Base-by-base conservation (phyloP, 495 filamentous ascomycete genomes). In the Trichoderma orchidacearum region DNA sequence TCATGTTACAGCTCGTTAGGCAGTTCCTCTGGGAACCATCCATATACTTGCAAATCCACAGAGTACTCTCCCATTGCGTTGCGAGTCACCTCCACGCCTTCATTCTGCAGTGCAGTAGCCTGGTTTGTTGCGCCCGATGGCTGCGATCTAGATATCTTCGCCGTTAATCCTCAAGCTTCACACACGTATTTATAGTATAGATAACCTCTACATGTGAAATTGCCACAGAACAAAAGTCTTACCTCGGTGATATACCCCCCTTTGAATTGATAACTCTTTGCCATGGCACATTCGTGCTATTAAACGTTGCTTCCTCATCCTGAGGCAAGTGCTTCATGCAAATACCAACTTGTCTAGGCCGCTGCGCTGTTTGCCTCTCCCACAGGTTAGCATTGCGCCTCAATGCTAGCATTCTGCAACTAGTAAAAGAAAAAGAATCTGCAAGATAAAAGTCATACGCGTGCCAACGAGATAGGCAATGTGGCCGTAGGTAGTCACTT, bases 221-320 rank as follows among this genome's bases (percentile, higher is more conserved):
- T n/a, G n/a, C n/a, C n/a, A n/a, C n/a, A n/a, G n/a, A n/a, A 38
- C 23, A 36, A 51, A 51, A 30, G 31, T 58, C 63, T 25, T 62
- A 94, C 89, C 90, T 80, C 30, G 84, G 86, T 30, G 89, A 92
- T 60, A 97, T 90, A 57, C 81, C 75, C 17, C 90, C 90, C 68
- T 87, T 91, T 2, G 86, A 68, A 63, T 91, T 94, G 59, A 96
- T 86, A 11, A 97, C 89, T 50, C 92, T 75, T 72, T 96, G 92
- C 92, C 92, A 97, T 3, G 91, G 92, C 11, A 96, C 90, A 61
- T 87, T 96, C 17, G 69, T 75, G 56, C 76, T 71, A 63, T 96
- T 80, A 69, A 84, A 94, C 57, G 62, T 69, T 54, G 59, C 59
- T 32, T 63, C 67, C 25, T 70, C 61, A 67, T 67, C 69, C 12